Base-by-base conservation (phyloP, 164 flowering plant species). In the Chloranthus sessilifolius region DNA sequence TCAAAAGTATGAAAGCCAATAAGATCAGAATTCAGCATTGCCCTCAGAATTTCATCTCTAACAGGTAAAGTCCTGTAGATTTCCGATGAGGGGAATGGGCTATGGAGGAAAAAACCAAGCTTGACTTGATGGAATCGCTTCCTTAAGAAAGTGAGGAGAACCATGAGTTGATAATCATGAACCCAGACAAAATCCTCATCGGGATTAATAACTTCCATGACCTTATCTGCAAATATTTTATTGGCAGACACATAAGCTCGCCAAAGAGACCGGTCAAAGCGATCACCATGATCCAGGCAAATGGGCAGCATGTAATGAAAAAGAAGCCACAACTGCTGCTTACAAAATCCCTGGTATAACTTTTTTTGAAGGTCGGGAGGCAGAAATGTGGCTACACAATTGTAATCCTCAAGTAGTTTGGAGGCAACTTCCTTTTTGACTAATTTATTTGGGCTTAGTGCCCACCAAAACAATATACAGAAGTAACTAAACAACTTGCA, bases 171-270 rank as follows among this genome's bases (percentile, higher is more conserved):
- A 54, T 54, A 54, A 17, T 51, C 55, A 51, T 38, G 43, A 24
- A 38, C 31, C 43, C 43, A 47, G 17, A 44, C 26, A 9, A 10
- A 44, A 28, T 44, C 48, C 2, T 44, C 48, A 3, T 44, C 48
- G 1, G 57, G 56, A 43, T 59, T 55, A 20, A 67, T 54, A 33
- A 67, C 67, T 42, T 62, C 67, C 50, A 58, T 53, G 36, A 67
- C 63, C 39, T 57, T 67, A 35, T 67, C 67, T 7, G 71, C 71
- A 58, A 67, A 67, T 43, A 42, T 53, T 49, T 53, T 57, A 51
- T 67, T 67, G 11, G 72, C 72, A 29, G 72, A 58, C 2, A 62
- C 60, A 49, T 62, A 67, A 29, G 72, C 72, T 40, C 63, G 68
- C 72, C 72, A 67, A 20, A 49, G 54, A 49, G 62, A 58, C 7